Evolutionary conservation across 176 grass and related monocot genomes (phyloP).

Genomic region (Metroxylon sagu): DNA sequence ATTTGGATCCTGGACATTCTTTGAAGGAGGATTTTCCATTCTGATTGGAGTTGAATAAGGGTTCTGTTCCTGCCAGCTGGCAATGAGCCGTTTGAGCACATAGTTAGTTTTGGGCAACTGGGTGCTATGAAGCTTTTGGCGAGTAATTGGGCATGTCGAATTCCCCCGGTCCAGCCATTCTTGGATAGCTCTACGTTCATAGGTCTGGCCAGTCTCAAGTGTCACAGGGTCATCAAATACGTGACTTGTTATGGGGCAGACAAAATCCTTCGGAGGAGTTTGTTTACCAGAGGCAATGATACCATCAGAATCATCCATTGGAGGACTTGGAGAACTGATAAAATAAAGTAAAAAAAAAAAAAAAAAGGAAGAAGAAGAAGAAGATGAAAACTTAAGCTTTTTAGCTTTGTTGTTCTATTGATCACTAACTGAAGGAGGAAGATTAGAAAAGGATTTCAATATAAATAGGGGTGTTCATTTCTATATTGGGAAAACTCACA

Average conservation of each 20-base stretch:
- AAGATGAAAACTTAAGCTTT: too few species aligned
- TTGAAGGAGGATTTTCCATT: conserved; percentile 17
- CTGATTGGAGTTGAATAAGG: background rate
- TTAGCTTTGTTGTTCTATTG: too few species aligned
- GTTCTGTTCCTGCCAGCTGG: conserved; percentile 35
- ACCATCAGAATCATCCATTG: conserved; percentile 15
- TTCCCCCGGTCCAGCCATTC: conserved; percentile 64
- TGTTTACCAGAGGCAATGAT: conserved; percentile 3
- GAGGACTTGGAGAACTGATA: conserved; percentile 7
- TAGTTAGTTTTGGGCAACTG: conserved; percentile 60
- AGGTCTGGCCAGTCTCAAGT: conserved; percentile 59
- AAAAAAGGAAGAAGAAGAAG: background rate
- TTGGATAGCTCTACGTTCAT: conserved; percentile 63
- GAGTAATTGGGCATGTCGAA: conserved; percentile 63
- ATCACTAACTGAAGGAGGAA: too few species aligned
- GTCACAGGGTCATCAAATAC: conserved; percentile 73
- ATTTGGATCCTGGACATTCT: conserved; percentile 21
- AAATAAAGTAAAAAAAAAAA: background rate
- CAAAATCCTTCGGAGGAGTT: conserved; percentile 58
- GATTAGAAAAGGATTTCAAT: too few species aligned
- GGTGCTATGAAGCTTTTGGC: conserved; percentile 34
- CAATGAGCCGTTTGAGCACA: conserved; percentile 67
- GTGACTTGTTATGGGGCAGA: conserved; percentile 61
- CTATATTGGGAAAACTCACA: too few species aligned
- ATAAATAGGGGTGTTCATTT: too few species aligned